Evolutionary conservation across 2,329 filamentous ascomycete species (phyloP).

Genomic region (Hypoxylon sp.): DNA sequence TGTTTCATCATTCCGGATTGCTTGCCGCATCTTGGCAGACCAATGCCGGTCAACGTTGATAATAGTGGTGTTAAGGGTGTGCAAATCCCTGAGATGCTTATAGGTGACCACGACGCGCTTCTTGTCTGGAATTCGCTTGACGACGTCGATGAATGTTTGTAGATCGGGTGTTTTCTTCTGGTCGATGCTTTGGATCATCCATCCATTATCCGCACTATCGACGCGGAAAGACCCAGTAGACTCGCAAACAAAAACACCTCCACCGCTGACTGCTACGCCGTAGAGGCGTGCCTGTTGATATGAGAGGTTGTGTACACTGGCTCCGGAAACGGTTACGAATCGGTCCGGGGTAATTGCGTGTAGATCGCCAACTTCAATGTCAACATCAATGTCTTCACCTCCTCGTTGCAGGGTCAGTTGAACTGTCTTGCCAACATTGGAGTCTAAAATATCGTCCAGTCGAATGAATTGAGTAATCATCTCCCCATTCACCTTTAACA

Average conservation of each 20-base stretch:
- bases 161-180: conserved; percentile 91
- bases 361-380: conserved; percentile 86
- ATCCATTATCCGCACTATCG: conserved; percentile 89
- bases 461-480: conserved; percentile 93
- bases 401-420: conserved; percentile 87
- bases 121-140: conserved; percentile 85
- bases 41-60: conserved; percentile 95
- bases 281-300: conserved; percentile 98
- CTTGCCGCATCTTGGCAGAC: conserved; percentile 93
- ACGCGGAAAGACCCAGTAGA: conserved; percentile 95
- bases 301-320: conserved; percentile 94
- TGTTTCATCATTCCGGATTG: conserved; percentile 87
- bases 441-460: conserved; percentile 91
- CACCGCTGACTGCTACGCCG: conserved; percentile 87
- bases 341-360: conserved; percentile 96
- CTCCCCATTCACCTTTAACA: conserved; percentile 93
- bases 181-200: conserved; percentile 92
- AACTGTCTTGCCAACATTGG: conserved; percentile 82
- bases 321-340: conserved; percentile 93
- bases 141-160: conserved; percentile 88
- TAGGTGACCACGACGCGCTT: conserved; percentile 93
- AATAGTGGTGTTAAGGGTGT: conserved; percentile 93
- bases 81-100: conserved; percentile 93
- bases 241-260: conserved; percentile 87
- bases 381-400: conserved; percentile 86